Percentiles rank a stretch among this genome's conserved stretches.
Evolutionary conservation across 352 stramenopile species (phyloP).

Genomic region (Albugo laibachii): DNA sequence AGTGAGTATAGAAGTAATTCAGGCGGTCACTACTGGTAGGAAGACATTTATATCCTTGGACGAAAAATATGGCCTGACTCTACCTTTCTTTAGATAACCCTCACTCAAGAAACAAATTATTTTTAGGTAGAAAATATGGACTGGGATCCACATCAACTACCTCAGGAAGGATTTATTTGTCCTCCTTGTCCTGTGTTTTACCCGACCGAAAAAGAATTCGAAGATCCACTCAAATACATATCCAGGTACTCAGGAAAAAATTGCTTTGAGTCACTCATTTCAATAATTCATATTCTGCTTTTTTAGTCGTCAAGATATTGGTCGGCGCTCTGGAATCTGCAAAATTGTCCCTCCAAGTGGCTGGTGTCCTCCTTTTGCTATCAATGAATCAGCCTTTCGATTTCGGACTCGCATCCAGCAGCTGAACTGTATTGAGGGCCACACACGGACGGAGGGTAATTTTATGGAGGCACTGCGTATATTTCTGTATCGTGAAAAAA

Average conservation of each 20-base stretch:
- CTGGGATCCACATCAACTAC: slow-evolving; percentile 26
- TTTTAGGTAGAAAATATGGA: slow-evolving; percentile 16
- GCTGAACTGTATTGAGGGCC: slow-evolving; percentile 82
- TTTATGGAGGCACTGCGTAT: slow-evolving; percentile 65
- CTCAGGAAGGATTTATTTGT: slow-evolving; percentile 54
- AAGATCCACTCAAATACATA: slow-evolving; percentile 86
- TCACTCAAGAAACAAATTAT: too few relatives aligned
- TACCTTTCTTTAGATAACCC: too few relatives aligned
- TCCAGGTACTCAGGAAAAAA: slow-evolving; percentile 21
- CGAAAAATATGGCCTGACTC: too few relatives aligned
- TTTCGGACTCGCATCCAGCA: slow-evolving; percentile 94
- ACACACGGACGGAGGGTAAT: slow-evolving; percentile 52
- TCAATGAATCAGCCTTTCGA: slow-evolving; percentile 68
- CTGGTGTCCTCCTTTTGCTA: slow-evolving; percentile 82
- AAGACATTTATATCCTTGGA: too few relatives aligned
- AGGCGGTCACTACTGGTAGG: too few relatives aligned
- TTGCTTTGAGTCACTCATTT: slow-evolving; percentile 1
- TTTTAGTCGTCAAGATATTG: slow-evolving; percentile 71
- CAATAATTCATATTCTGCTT: background rate
- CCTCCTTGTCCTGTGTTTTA: slow-evolving; percentile 72
- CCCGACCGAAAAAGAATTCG: slow-evolving; percentile 74
- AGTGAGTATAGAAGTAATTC: too few relatives aligned
- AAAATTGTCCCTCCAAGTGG: slow-evolving; percentile 95
- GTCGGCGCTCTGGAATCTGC: slow-evolving; percentile 90
- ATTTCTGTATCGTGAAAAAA: slow-evolving; percentile 56